These are phyloP conservation scores for Cinnamomum chago DNA, from an alignment of 164 flowering plant genomes.

Conservation along the genomic window DNA sequence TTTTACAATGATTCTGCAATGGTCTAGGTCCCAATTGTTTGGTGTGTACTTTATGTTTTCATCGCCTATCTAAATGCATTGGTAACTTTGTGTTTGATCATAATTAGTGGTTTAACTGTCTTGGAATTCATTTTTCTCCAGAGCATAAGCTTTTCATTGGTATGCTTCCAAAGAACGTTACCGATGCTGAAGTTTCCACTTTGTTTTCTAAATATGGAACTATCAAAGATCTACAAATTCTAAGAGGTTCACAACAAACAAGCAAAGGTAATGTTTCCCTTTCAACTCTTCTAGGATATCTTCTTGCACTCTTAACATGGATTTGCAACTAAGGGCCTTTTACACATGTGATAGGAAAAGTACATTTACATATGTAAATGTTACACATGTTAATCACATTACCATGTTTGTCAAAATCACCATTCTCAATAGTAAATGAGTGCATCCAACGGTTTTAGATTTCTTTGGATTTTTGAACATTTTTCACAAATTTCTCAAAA, in stretches of 20 bases:
- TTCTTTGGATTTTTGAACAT: too few species aligned
- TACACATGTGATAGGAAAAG: too few species aligned
- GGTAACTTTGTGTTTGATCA: slow-evolving; percentile 1
- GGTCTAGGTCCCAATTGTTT: not conserved
- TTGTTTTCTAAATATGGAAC: slow-evolving; percentile 80
- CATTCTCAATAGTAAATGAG: too few species aligned
- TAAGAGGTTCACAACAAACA: slow-evolving; percentile 95
- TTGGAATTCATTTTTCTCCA: slow-evolving; percentile 20
- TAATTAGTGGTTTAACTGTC: slow-evolving; percentile 2
- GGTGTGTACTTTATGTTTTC: not conserved
- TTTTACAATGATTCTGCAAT: not conserved
- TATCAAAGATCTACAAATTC: slow-evolving; percentile 80
- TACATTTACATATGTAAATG: too few species aligned
- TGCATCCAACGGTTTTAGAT: too few species aligned
- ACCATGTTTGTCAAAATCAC: too few species aligned
- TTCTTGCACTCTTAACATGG: too few species aligned
- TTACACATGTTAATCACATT: too few species aligned
- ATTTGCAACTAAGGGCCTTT: too few species aligned
- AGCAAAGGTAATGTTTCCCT: slow-evolving; percentile 64
- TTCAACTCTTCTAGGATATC: slow-evolving; percentile 1
- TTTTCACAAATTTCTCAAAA: too few species aligned
- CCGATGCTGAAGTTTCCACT: slow-evolving; percentile 72
- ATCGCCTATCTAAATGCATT: not conserved
- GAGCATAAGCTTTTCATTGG: slow-evolving; percentile 98
- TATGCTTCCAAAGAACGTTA: slow-evolving; percentile 97